Evolutionary conservation across 192 early-diverging fungal genomes (phyloP), one percentile per base, ranked within the genome.

Genomic region (Coemansia sp.): DNA sequence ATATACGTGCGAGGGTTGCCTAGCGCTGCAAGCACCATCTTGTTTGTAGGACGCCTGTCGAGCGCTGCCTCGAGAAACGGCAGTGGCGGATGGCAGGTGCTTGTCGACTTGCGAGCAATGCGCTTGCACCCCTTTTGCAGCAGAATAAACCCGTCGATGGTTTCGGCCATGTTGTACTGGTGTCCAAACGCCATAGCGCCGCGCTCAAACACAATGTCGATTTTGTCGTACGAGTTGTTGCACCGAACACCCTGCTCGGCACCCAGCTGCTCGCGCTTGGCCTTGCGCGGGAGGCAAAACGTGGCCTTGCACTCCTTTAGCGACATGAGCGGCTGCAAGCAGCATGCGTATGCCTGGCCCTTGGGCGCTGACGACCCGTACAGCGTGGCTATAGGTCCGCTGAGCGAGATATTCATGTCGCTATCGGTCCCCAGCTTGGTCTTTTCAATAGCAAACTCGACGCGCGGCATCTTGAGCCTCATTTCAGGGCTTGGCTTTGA

Each of bases 41-140:
- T 67, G 7, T 41, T 60, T 1, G 61, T 67, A 26, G 68, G 50
- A 35, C 53, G 69, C 34, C 35, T 32, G 7, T 40, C 46, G 4
- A 62, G 53, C 7, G 58, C 69, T 12, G 53, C 27, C 58, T 61
- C 55, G 19, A 62, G 41, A 12, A 58, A 58, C 4, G 71, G 63
- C 17, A 63, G 40, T 1, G 72, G 68, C 22, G 78, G 78, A 19
- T 56, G 53, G 29, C 72, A 81, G 0, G 73, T 62, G 5, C 61
- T 41, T 1, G 44, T 46, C 3, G 73, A 75, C 27, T 81, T 72
- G 53, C 78, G 64, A 11, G 78, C 68, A 56, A 81, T 75, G 8
- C 78, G 72, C 53, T 81, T 81, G 39, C 72, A 81, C 4, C 64
- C 78, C 62, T 75, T 81, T 42, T 81, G 78, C 62, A 81, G 18